Conservation (phyloP, 257 asterid species). For the Plantago major region DNA sequence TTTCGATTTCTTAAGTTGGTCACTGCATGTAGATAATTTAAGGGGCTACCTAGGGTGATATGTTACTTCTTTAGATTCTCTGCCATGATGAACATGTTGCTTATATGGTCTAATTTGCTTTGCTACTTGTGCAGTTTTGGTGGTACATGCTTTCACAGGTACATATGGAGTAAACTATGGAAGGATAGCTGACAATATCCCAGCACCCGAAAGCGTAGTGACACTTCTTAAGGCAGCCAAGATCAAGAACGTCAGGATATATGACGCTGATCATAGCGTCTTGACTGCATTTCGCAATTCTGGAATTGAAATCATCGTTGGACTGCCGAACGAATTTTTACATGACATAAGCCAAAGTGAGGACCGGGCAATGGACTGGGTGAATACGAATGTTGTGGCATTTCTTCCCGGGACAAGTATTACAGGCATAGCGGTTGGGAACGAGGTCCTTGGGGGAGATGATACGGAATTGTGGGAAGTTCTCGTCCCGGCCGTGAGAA, state of each 20-base stretch:
- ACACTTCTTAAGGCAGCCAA: constrained; percentile 61
- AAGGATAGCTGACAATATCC: constrained; percentile 64
- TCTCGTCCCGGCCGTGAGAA: constrained; percentile 63
- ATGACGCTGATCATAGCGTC: constrained; percentile 54
- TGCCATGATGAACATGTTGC: neutral
- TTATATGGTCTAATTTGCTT: neutral
- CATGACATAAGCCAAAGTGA: constrained; percentile 45
- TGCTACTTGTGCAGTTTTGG: constrained; percentile 27
- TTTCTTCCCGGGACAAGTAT: constrained; percentile 56
- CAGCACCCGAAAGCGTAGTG: constrained; percentile 70
- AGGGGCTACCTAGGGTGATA: neutral
- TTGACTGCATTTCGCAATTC: constrained; percentile 52
- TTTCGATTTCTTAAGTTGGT: neutral
- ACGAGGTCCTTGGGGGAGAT: constrained; percentile 62
- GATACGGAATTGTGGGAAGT: constrained; percentile 63
- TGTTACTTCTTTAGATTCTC: neutral
- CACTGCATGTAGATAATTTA: no score
- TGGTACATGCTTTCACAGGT: constrained; percentile 57
- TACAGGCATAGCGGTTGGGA: constrained; percentile 76
- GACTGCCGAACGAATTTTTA: constrained; percentile 51
- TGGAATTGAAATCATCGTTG: constrained; percentile 57
- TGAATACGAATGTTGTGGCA: constrained; percentile 56
- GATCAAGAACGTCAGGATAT: constrained; percentile 66
- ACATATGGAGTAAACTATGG: constrained; percentile 85
- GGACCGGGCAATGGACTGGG: constrained; percentile 61